Conservation (phyloP, 179 eudicot species). For the Spergularia azorica region DNA sequence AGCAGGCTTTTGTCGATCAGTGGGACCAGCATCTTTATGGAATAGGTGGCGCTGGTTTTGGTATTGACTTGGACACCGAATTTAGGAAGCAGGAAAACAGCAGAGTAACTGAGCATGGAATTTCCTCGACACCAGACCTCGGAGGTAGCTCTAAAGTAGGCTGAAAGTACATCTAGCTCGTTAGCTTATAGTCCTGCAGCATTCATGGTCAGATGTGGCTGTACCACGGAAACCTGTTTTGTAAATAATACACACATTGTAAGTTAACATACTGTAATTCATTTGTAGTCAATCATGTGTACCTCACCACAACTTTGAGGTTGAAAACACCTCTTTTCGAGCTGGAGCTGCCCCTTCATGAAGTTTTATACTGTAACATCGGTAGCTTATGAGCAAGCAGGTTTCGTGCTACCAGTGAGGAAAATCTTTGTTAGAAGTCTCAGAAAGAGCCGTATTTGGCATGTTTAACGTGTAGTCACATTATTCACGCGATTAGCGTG, state of each 20-base stretch:
- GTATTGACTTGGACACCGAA: slow-evolving; percentile 35
- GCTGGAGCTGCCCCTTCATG: neutral
- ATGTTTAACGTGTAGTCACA: neutral
- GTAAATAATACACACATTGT: slow-evolving; percentile 27
- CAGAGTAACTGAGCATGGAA: slow-evolving; percentile 16
- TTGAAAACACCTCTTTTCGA: slow-evolving; percentile 7
- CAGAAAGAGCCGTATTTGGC: neutral
- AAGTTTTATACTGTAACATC: neutral
- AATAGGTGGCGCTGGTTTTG: slow-evolving; percentile 32
- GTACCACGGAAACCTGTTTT: slow-evolving; percentile 9
- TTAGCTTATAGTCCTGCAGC: slow-evolving; percentile 20
- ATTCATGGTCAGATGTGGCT: slow-evolving; percentile 18
- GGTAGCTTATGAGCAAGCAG: neutral
- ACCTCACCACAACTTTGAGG: slow-evolving; percentile 17
- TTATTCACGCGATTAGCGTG: neutral
- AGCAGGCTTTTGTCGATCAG: slow-evolving; percentile 30
- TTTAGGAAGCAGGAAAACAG: slow-evolving; percentile 30
- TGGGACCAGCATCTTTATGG: slow-evolving; percentile 42
- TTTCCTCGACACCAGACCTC: slow-evolving; percentile 16
- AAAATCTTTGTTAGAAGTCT: neutral
- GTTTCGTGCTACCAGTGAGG: neutral
- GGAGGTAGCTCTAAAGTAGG: slow-evolving; percentile 28
- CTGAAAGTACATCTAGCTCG: slow-evolving; percentile 11
- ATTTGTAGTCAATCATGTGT: slow-evolving; percentile 27
- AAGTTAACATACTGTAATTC: slow-evolving; percentile 24